Evolutionary conservation across 345 rosid genomes (phyloP).

Genomic region (Eucalyptus pumila): DNA sequence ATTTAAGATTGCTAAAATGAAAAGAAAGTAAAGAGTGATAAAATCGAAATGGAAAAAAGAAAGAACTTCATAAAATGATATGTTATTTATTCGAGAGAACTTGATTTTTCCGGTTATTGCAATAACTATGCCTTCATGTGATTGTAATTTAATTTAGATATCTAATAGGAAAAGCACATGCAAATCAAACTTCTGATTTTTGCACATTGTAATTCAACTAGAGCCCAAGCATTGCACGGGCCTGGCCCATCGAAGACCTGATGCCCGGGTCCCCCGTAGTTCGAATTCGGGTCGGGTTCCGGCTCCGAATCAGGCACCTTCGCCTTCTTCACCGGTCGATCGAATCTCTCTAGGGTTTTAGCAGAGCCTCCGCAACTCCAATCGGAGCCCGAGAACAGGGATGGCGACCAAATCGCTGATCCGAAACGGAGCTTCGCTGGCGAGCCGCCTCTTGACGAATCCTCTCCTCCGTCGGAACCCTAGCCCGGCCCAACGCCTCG

Average conservation of each 20-base stretch:
- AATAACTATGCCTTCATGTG: neutral
- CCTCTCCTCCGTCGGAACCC: slow-evolving; percentile 18
- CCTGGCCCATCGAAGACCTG: neutral
- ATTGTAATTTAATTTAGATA: neutral
- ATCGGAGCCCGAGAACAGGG: neutral
- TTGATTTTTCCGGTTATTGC: neutral
- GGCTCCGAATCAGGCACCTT: neutral
- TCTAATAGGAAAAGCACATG: neutral
- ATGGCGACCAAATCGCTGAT: slow-evolving; percentile 73
- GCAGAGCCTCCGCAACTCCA: neutral
- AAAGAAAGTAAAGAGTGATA: neutral
- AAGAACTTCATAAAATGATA: neutral
- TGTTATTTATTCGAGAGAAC: neutral
- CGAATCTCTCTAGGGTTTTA: neutral
- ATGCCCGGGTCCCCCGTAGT: too few species aligned
- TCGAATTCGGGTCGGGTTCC: neutral
- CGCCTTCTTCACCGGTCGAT: neutral
- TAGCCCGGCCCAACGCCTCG: slow-evolving; percentile 4
- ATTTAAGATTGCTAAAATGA: neutral
- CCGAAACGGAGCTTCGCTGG: slow-evolving; percentile 49
- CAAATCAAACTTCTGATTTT: neutral
- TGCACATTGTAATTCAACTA: neutral
- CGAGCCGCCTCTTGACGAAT: slow-evolving; percentile 35
- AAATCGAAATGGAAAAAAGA: neutral
- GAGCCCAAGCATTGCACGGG: neutral